Evolutionary conservation across 1,284 basidiomycete genomes (phyloP), one percentile per base, ranked within the genome.

Genomic region (Ceratobasidium sp.): DNA sequence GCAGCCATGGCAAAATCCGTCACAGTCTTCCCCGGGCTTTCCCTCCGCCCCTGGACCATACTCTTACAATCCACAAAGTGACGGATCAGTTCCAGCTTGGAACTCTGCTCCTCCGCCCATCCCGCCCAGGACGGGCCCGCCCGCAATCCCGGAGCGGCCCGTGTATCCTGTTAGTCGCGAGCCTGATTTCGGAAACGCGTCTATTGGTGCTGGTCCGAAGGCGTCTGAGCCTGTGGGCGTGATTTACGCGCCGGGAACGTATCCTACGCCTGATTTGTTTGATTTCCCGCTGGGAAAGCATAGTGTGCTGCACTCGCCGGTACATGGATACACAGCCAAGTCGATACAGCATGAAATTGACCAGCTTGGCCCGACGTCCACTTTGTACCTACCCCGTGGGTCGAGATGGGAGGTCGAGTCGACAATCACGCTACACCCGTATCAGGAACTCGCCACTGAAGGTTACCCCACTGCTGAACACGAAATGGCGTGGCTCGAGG

Each of bases 381-480:
- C 76, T 1, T 28, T 78, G 5, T 78, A 77, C 49, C 76, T 78
- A 28, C 77, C 77, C 2, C 52, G 46, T 16, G 49, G 75, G 26
- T 74, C 76, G 3, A 72, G 72, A 23, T 78, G 77, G 77, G 50
- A 63, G 38, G 72, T 78, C 41, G 46, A 62, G 14, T 41, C 57
- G 7, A 74, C 74, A 30, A 75, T 78, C 62, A 54, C 64, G 44
- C 52, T 78, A 30, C 57, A 73, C 13, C 72, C 76, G 14, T 73
- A 74, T 50, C 77, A 78, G 54, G 77, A 77, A 57, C 67, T 78
- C 18, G 77, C 77, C 14, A 78, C 77, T n/a, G 69, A 73, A 66
- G 77, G 75, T 0, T 78, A 78, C 49, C 77, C 77, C 13, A 76
- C 66, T 7, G 64, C 69, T 14, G 77, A 78, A 28, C 61, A 64